Percentiles rank a stretch among this genome's conserved stretches.
These are phyloP conservation scores for Elaeis guineensis DNA, from an alignment of 176 grass and related monocot species.

Conservation along the genomic window DNA sequence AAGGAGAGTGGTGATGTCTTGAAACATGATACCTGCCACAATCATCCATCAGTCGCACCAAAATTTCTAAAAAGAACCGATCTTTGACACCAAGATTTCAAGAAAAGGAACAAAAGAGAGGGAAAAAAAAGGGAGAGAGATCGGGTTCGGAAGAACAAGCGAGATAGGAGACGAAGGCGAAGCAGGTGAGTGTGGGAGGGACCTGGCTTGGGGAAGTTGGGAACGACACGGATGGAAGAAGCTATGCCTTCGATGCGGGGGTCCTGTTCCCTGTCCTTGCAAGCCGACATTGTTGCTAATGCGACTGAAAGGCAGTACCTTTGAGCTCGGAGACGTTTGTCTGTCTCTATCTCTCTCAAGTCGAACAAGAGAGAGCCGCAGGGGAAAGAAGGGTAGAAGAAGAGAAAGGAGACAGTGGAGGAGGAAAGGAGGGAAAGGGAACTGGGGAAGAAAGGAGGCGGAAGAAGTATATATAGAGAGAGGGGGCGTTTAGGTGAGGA, in stretches of 20 bases:
- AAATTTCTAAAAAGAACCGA: not conserved
- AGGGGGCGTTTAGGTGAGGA: no score
- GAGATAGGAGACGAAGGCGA: not conserved
- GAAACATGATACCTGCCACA: slow-evolving; percentile 56
- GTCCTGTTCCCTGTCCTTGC: slow-evolving; percentile 26
- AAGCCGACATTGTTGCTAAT: slow-evolving; percentile 16
- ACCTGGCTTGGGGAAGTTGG: slow-evolving; percentile 82
- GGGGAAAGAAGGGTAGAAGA: not conserved
- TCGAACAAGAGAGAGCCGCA: no score
- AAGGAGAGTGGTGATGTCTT: slow-evolving; percentile 55
- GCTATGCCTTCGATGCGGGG: slow-evolving; percentile 71
- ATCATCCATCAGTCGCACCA: not conserved
- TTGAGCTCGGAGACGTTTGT: not conserved
- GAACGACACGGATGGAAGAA: slow-evolving; percentile 82
- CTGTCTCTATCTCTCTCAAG: not conserved
- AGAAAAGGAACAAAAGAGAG: not conserved
- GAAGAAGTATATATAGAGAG: not conserved
- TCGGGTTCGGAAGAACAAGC: not conserved
- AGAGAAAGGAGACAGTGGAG: not conserved
- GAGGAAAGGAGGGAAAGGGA: not conserved
- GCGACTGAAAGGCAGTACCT: no score
- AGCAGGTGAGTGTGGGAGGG: not conserved
- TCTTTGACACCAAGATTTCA: not conserved
- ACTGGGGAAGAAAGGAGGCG: not conserved
- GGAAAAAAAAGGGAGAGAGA: not conserved